Percentiles rank a stretch among this genome's conserved stretches.
Evolutionary conservation across 805 yeast species (phyloP).

Genomic region (Pichia eremophila): DNA sequence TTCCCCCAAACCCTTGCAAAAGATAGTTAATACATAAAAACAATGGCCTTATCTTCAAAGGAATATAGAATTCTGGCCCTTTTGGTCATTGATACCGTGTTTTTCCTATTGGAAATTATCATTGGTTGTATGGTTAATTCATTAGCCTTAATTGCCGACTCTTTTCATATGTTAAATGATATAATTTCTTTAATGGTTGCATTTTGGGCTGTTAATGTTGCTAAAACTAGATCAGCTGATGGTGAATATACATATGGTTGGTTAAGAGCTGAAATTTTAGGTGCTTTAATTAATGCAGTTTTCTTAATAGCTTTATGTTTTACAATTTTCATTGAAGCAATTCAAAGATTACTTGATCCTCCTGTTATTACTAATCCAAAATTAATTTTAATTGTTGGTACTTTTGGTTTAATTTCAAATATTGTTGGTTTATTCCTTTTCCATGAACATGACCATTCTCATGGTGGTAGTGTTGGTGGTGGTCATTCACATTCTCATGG

Average conservation of each 20-base stretch:
- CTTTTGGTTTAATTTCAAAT: constrained; percentile 75
- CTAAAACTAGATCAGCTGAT: constrained; percentile 72
- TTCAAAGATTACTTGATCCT: constrained; percentile 80
- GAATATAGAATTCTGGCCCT: constrained; percentile 66
- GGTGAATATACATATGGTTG: constrained; percentile 92
- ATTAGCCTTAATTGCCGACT: constrained; percentile 88
- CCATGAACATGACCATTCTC: constrained; percentile 74
- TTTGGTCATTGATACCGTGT: constrained; percentile 65
- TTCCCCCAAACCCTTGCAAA: too few relatives aligned
- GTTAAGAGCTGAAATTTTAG: constrained; percentile 95
- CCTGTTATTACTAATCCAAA: constrained; percentile 74
- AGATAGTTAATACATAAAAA: too few relatives aligned
- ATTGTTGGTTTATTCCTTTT: constrained; percentile 75
- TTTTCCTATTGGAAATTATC: constrained; percentile 77
- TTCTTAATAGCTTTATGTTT: constrained; percentile 87
- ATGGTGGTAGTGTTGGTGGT: constrained; percentile 24
- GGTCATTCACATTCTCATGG: constrained; percentile 11
- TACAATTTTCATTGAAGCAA: constrained; percentile 84
- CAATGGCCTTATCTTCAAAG: constrained; percentile 29
- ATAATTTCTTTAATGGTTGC: constrained; percentile 85
- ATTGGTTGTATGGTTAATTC: constrained; percentile 91
- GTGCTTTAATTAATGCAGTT: constrained; percentile 91
- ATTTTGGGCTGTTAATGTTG: constrained; percentile 91
- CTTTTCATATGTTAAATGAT: constrained; percentile 96
- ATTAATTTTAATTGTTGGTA: constrained; percentile 73